phyloP scores from a whole-genome alignment of 805 yeast species.

The Cyberlindnera mycetangii region DNA sequence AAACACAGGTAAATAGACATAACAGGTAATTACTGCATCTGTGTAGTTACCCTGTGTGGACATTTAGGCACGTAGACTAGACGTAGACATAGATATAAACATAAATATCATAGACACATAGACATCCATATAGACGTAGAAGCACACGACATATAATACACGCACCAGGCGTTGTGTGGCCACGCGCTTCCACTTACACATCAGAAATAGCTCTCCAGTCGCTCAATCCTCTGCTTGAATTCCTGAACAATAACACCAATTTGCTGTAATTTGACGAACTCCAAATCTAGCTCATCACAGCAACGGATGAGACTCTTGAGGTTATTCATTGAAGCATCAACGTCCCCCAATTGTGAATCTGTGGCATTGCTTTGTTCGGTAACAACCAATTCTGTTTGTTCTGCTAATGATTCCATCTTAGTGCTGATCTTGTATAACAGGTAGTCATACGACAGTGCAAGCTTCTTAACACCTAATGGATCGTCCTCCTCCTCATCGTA shows the following conservation, averaged over 20 bases:
- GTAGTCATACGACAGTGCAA: constrained; percentile 64
- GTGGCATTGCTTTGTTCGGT: no score
- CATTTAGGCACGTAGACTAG: no score
- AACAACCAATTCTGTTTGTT: constrained; percentile 34
- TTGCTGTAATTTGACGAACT: constrained; percentile 48
- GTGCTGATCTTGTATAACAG: constrained; percentile 60
- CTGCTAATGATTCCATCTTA: constrained; percentile 46
- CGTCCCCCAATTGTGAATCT: no score
- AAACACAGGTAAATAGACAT: no score
- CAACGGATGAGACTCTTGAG: constrained; percentile 39
- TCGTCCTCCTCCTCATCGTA: constrained; percentile 42
- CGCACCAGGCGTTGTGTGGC: no score
- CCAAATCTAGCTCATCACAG: constrained; percentile 50
- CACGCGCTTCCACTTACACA: neutral
- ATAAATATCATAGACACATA: no score
- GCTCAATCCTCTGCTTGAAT: constrained; percentile 36
- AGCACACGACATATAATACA: no score
- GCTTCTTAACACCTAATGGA: constrained; percentile 57
- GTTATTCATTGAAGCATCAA: constrained; percentile 40
- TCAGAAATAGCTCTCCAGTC: constrained; percentile 31
- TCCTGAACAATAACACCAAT: constrained; percentile 39
- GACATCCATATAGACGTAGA: no score
- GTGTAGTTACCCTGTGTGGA: no score
- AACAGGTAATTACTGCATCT: no score
- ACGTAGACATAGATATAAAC: no score